phyloP scores from a whole-genome alignment of 305 asterid species.

The Petunia hybrid region DNA sequence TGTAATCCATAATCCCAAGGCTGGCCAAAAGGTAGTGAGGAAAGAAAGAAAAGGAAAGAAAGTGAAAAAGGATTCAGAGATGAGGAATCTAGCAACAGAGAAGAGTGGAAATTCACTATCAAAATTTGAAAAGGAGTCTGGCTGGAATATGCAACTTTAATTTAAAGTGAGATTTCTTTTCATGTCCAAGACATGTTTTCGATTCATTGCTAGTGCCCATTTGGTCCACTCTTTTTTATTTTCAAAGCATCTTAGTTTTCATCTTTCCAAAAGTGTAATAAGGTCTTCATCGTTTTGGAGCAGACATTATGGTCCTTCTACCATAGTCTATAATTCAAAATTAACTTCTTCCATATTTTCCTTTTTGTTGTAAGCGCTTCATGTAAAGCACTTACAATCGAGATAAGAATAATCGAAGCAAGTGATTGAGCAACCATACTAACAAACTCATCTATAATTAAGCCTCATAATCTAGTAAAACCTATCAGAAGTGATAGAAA shows the following conservation, averaged over 20 bases:
- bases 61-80: slow-evolving; percentile 16
- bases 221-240: slow-evolving; percentile 37
- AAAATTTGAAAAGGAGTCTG: slow-evolving; percentile 2
- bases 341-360: background rate
- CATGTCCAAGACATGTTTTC: slow-evolving; percentile 52
- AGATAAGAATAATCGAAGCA: no score
- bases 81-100: slow-evolving; percentile 26
- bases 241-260: slow-evolving; percentile 28
- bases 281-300: slow-evolving; percentile 23
- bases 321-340: background rate
- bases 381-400: background rate
- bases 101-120: slow-evolving; percentile 26
- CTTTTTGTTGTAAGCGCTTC: background rate
- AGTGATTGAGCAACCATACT: no score
- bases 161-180: slow-evolving; percentile 44
- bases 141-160: slow-evolving; percentile 27
- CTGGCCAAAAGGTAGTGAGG: background rate
- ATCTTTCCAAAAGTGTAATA: slow-evolving; percentile 29
- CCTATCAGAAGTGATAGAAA: no score
- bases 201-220: slow-evolving; percentile 26
- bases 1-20: background rate
- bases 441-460: no score
- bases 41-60: slow-evolving; percentile 2
- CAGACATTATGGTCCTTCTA: slow-evolving; percentile 34
- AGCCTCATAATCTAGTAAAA: no score